Base-by-base conservation (phyloP, 192 early-diverging fungal species). In the Mortierella claussenii region DNA sequence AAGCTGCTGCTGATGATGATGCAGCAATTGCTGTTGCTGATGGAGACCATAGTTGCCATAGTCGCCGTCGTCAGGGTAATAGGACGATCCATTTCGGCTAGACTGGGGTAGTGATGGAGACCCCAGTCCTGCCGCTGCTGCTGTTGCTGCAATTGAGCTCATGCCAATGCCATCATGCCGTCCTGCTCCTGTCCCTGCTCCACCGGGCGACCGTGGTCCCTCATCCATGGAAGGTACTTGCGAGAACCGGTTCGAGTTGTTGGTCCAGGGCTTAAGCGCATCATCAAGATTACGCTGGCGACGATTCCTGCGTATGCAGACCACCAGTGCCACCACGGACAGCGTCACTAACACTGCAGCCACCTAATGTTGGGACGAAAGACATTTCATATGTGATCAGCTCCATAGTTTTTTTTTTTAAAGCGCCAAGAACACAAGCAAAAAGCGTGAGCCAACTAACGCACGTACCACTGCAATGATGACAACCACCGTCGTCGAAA, bases 391-490 rank as follows among this genome's bases (percentile, higher is more conserved):
- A n/a, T n/a, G n/a, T n/a, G n/a, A n/a, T n/a, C n/a, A n/a, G n/a
- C n/a, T n/a, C n/a, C n/a, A n/a, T n/a, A n/a, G n/a, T n/a, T n/a
- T n/a, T n/a, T n/a, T n/a, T n/a, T n/a, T n/a, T n/a, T n/a, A n/a
- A n/a, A n/a, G n/a, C n/a, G n/a, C 7, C 42, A n/a, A 31, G 30
- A 1, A 49, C 12, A 18, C 33, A 51, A 27, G 31, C 0, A 50
- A 43, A 26, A 55, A 30, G 37, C n/a, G 42, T 36, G 44, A 48
- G 46, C n/a, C n/a, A 48, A 15, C 7, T 48, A 48, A 48, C 7
- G 18, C 32, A 55, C 61, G n/a, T 66, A 75, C 71, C 71, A 58
- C 71, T 28, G 71, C 62, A 58, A 75, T 61, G 26, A 74, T 45
- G 0, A 59, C 62, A 43, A 74, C 43, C 4, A 54, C 43, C 15